A percentile compares a stretch with the other conserved stretches of the same genome.
phyloP scores from a whole-genome alignment of 257 asterid genomes.

The Nicotiana undulata region DNA sequence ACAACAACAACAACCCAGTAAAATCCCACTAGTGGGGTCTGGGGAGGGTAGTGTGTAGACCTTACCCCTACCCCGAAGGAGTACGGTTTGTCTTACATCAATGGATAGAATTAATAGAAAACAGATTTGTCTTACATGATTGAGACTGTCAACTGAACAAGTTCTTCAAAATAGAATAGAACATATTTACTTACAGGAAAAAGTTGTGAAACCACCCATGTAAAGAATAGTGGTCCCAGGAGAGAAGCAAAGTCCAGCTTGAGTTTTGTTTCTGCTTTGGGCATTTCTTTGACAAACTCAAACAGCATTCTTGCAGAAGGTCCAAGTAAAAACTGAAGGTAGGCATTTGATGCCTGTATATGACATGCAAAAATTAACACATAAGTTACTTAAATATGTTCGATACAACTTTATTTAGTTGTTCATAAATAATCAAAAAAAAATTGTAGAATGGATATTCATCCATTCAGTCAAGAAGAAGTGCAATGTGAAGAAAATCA shows the following conservation, averaged over 20 bases:
- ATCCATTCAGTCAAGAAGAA: neutral
- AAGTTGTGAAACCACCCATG: conserved; percentile 70
- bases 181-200: conserved; percentile 71
- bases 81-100: too few species aligned
- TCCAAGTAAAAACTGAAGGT: conserved; percentile 68
- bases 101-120: neutral
- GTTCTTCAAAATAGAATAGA: neutral
- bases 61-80: too few species aligned
- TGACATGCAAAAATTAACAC: conserved; percentile 5
- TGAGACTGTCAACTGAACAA: neutral
- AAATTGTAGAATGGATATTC: neutral
- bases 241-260: conserved; percentile 90
- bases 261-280: conserved; percentile 67
- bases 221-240: conserved; percentile 91
- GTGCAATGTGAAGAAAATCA: neutral
- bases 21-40: too few species aligned
- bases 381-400: neutral
- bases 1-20: too few species aligned
- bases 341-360: conserved; percentile 86
- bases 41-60: too few species aligned
- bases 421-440: neutral
- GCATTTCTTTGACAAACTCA: conserved; percentile 96
- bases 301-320: conserved; percentile 52
- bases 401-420: neutral
- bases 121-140: neutral